Percentiles rank a stretch among this genome's conserved stretches.
Evolutionary conservation across 495 filamentous ascomycete genomes (phyloP).

Genomic region (Polyplosphaeria fusca): DNA sequence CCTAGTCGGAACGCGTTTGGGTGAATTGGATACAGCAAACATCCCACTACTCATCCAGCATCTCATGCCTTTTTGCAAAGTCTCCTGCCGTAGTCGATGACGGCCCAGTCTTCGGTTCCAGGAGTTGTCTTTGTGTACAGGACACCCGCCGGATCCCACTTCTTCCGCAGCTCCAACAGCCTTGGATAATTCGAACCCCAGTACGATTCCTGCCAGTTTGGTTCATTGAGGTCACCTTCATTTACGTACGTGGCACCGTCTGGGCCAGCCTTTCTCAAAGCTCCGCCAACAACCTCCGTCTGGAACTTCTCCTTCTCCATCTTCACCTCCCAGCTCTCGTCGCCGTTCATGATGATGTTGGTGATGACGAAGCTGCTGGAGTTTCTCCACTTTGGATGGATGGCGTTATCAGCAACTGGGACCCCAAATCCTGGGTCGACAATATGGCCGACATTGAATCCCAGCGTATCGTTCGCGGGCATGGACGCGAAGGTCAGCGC

Average conservation of each 20-base stretch:
- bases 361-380: slow-evolving; percentile 31
- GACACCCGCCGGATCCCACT: slow-evolving; percentile 52
- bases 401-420: slow-evolving; percentile 25
- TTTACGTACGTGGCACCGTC: slow-evolving; percentile 32
- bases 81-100: slow-evolving; percentile 29
- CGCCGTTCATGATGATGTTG: slow-evolving; percentile 24
- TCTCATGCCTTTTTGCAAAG: too few species aligned
- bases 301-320: slow-evolving; percentile 1
- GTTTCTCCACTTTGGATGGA: slow-evolving; percentile 37
- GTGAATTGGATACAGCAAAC: too few species aligned
- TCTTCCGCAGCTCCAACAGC: slow-evolving; percentile 51
- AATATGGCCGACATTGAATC: slow-evolving; percentile 51
- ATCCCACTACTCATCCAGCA: too few species aligned
- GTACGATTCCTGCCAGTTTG: slow-evolving; percentile 61
- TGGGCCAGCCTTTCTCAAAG: slow-evolving; percentile 26
- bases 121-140: slow-evolving; percentile 50
- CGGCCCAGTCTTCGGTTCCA: slow-evolving; percentile 31
- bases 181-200: slow-evolving; percentile 56
- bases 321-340: slow-evolving; percentile 22
- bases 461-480: slow-evolving; percentile 28
- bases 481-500: slow-evolving; percentile 42
- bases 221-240: slow-evolving; percentile 56
- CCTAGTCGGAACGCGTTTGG: too few species aligned
- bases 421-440: slow-evolving; percentile 46
- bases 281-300: slow-evolving; percentile 25